Evolutionary conservation across 1,284 basidiomycete genomes (phyloP), one percentile per base, ranked within the genome.

Genomic region (Stygiomarasmius scandens): DNA sequence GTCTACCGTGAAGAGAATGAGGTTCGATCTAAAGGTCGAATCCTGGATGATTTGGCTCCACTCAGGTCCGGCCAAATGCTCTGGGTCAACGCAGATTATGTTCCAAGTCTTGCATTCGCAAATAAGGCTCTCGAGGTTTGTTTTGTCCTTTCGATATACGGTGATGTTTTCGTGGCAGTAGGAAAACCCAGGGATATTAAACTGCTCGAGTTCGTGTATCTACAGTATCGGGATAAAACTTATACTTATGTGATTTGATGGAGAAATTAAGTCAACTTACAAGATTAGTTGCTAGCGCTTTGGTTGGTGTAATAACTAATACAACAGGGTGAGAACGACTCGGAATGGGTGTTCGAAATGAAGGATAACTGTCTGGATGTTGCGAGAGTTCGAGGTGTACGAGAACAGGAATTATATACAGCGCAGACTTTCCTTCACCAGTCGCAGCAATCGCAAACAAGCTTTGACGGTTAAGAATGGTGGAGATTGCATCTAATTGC

Each of bases 401-500:
- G 0, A 58, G 22, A 8, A 58, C 52, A 1, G 56, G 48, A 6
- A 48, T 47, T 6, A 36, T 46, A 48, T 59, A 61, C 2, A 61
- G 44, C 1, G 57, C 57, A 1, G 56, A 61, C 22, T 61, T 61
- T 3, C 60, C 60, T 70, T 75, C 36, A 72, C 75, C 58, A 80
- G 82, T 25, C 1, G 58, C 50, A 2, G 54, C 48, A 45, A 44
- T 36, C 10, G 23, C 22, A 20, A 59, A 27, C 1, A 59, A 25
- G 22, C 56, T 24, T 10, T 32, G 14, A 12, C 54, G 41, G n/a
- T 46, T 41, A 8, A 59, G 54, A 48, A 59, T n/a, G 2, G 19
- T 36, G 11, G 43, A n/a, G 10, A 59, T 38, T 25, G 25, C 19
- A 5, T 54, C 43, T 14, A 44, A 20, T 34, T 54, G 52, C 16